Base-by-base conservation (phyloP, 306 rosid species). In the Vigna nakashimae region DNA sequence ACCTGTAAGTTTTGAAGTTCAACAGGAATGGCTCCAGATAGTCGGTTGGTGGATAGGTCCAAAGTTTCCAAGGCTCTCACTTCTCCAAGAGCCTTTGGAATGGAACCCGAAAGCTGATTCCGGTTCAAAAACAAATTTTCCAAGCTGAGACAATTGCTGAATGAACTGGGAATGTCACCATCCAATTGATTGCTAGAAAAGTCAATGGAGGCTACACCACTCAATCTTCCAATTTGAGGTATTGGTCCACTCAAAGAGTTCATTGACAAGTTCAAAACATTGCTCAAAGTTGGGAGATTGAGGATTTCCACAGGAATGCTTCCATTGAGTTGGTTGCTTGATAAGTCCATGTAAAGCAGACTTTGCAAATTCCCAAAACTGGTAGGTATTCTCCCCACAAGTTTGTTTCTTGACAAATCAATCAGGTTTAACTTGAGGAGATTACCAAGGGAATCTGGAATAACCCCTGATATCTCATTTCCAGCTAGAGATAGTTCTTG, bases 21-120 rank as follows among this genome's bases (percentile, higher is more conserved):
- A 43, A 15, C 1, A 68, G 98, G 98, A 80, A 92, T 89, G 48
- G 84, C 53, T 28, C 96, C 96, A 11, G 88, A 82, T 62, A 92
- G 91, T 77, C 80, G 88, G 90, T 90, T 92, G 49, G 90, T 88
- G 63, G 96, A 92, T 1, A 92, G 84, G 55, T 92, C 97, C 78
- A 92, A 75, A 69, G 71, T 73, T 73, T 75, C 92, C 46, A 92
- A 83, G 17, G 86, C 94, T 88, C 42, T 88, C 30, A 92, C 2
- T 4, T 89, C 81, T 42, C 82, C 90, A 49, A 93, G 36, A 73
- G 24, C 5, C 32, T 46, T 56, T 3, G 98, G 98, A 75, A 93
- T 88, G 9, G 84, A 79, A 62, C 98, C 98, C 11, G 92, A 88
- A 60, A 93, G 75, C 73, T 57, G 67, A 59, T 93, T 93, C 53